phyloP scores from a whole-genome alignment of 495 filamentous ascomycete genomes.

The Lichenothelia convexa region DNA sequence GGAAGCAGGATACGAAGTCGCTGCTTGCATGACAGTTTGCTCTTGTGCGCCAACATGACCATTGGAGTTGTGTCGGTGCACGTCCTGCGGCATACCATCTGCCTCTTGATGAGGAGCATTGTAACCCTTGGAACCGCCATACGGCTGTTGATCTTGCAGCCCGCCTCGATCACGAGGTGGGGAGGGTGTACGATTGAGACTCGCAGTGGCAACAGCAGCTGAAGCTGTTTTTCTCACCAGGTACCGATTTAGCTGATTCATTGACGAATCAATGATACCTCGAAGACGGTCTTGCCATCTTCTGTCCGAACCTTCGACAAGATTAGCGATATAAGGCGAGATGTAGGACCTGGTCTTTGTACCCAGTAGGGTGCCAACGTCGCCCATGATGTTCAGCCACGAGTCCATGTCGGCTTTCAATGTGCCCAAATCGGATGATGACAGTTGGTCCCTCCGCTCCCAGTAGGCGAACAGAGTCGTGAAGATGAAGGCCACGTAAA shows the following conservation, averaged over 20 bases:
- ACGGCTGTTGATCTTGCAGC: too few species aligned
- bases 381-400: slow-evolving; percentile 49
- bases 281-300: slow-evolving; percentile 18
- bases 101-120: too few species aligned
- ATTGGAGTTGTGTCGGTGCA: too few species aligned
- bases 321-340: not conserved
- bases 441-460: slow-evolving; percentile 42
- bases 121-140: too few species aligned
- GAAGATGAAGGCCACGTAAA: slow-evolving; percentile 56
- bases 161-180: too few species aligned
- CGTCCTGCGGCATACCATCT: too few species aligned
- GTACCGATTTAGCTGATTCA: slow-evolving; percentile 14
- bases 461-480: slow-evolving; percentile 52
- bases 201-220: slow-evolving; percentile 1
- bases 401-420: slow-evolving; percentile 47
- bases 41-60: too few species aligned
- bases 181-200: not conserved
- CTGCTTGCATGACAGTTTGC: too few species aligned
- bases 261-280: slow-evolving; percentile 14
- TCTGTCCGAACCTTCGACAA: slow-evolving; percentile 21
- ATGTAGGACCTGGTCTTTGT: slow-evolving; percentile 10
- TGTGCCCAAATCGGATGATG: slow-evolving; percentile 29
- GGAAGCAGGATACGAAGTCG: too few species aligned
- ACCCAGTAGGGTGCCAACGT: slow-evolving; percentile 46
- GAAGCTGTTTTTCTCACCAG: slow-evolving; percentile 11